Base-by-base conservation (phyloP, 2,329 filamentous ascomycete species). In the Cladosporium sphaerospermum region DNA sequence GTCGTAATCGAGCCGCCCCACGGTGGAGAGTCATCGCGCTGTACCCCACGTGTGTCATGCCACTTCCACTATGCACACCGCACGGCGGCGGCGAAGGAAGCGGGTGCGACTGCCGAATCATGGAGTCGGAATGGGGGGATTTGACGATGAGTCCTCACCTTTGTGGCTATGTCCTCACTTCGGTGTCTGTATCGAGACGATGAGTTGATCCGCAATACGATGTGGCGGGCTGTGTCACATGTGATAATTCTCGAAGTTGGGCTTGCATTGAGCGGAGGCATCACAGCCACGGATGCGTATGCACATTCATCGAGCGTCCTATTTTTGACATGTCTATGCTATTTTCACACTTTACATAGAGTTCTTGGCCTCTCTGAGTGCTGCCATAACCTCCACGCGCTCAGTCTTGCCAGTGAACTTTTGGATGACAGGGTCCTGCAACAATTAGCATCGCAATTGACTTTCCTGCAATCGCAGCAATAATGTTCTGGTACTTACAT, bases 341-440 rank as follows among this genome's bases (percentile, higher is more conserved):
- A 28, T 28, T 4, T 4, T 7, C 3, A 28, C 23, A 36, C 7
- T 41, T 43, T 63, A 68, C 64, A 66, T 67, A 6, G 61, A 62
- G 56, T 95, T 91, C 83, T 97, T 99, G 85, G 95, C 85, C 71
- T 95, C 88, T 52, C 93, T 79, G 64, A 97, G 74, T 63, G 85
- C 85, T 32, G 79, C 80, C 88, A 99, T 96, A 13, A 96, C 90
- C 46, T 87, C 83, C 2, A 92, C 77, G 0, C 90, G 85, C 39
- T 91, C 81, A 0, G 81, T 89, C 73, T 89, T 83, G 40, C 89
- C 89, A 0, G 89, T 93, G 9, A 80, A 85, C 72, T 89, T 87
- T 66, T 95, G 89, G 51, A 99, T 85, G 57, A 81, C 81, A 0
- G 89, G 87, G 62, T 96, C 91, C 81, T 90, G 59, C 1, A 50